Percentiles rank a stretch among this genome's conserved stretches.
Conservation (phyloP, 148 eudicot genomes). For the Cornus kousa region DNA sequence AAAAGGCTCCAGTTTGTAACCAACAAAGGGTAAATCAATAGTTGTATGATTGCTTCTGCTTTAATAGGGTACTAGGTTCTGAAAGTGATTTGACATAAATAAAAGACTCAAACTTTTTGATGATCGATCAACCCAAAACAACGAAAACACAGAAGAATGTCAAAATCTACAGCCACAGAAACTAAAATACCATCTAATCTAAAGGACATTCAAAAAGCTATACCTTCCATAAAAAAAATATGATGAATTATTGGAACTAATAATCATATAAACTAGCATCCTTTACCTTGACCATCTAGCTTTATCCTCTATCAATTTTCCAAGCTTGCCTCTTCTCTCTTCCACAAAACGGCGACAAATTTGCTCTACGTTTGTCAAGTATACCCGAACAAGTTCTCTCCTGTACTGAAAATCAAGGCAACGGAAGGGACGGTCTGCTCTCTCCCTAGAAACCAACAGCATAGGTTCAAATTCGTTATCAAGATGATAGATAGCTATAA, state of each 20-base stretch:
- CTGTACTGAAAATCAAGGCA: constrained; percentile 85
- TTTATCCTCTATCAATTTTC: constrained; percentile 76
- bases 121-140: background rate
- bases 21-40: background rate
- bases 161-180: background rate
- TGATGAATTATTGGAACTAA: background rate
- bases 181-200: background rate
- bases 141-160: constrained; percentile 13
- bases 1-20: background rate
- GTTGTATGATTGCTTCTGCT: background rate
- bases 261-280: background rate
- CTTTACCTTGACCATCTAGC: constrained; percentile 89
- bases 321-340: constrained; percentile 72
- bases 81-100: background rate
- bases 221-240: background rate
- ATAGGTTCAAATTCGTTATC: constrained; percentile 6
- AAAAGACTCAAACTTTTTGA: background rate
- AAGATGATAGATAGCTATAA: background rate
- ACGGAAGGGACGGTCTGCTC: constrained; percentile 78
- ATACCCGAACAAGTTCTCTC: constrained; percentile 86
- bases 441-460: constrained; percentile 60
- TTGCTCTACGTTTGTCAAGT: constrained; percentile 85
- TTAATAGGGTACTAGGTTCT: background rate
- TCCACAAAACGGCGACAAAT: constrained; percentile 88
- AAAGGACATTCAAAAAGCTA: background rate